Conservation (phyloP, 192 early-diverging fungal genomes). For the Mortierella hygrophila region DNA sequence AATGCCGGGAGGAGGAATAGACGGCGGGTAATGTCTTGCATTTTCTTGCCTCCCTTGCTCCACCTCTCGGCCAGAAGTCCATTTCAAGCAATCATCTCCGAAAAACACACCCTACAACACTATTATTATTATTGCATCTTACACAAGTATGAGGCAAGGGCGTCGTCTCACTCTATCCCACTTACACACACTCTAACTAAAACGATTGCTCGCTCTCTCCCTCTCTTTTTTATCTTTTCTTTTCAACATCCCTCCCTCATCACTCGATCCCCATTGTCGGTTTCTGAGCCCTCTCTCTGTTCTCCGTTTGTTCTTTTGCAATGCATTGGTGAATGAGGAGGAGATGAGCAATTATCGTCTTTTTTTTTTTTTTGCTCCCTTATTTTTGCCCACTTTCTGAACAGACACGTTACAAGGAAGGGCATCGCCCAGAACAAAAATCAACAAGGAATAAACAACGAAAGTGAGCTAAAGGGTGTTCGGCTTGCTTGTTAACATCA, state of each 20-base stretch:
- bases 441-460: too few species aligned
- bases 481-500: too few species aligned
- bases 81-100: constrained; percentile 12
- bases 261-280: not conserved
- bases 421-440: not conserved
- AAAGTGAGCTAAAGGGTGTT: not conserved
- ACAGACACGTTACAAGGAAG: not conserved
- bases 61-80: not conserved
- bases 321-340: too few species aligned
- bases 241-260: not conserved
- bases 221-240: not conserved
- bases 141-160: not conserved
- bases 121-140: not conserved
- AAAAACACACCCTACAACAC: not conserved
- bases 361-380: not conserved
- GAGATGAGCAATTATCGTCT: too few species aligned
- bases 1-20: not conserved
- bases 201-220: not conserved
- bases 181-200: not conserved
- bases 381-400: not conserved
- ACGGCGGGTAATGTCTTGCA: not conserved
- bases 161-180: not conserved
- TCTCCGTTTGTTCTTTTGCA: not conserved
- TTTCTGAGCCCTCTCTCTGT: constrained; percentile 20
- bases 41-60: not conserved